phyloP scores from a whole-genome alignment of 2,329 filamentous ascomycete species.

The Epichloe sp. region DNA sequence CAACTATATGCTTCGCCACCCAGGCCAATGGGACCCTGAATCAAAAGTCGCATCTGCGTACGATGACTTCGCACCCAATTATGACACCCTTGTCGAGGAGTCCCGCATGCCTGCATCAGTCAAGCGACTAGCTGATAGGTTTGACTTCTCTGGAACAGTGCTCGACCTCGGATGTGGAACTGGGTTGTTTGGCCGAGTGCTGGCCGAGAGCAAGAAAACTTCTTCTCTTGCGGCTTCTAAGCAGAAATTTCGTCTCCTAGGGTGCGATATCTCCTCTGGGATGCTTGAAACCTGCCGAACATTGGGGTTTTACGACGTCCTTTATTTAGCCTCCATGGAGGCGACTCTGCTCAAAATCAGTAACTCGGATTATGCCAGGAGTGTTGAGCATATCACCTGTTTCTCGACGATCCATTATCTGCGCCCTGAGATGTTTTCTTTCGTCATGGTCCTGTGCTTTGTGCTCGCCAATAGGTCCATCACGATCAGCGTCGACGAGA shows the following conservation, averaged over 20 bases:
- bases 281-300: background rate
- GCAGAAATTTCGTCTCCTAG: background rate
- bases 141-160: background rate
- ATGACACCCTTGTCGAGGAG: accelerated
- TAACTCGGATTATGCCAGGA: background rate
- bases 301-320: background rate
- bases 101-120: background rate
- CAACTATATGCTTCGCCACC: background rate
- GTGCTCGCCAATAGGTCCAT: background rate
- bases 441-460: background rate
- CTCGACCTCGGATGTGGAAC: background rate
- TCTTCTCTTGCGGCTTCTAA: background rate
- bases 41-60: background rate
- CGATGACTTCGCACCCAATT: background rate
- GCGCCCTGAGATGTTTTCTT: background rate
- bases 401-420: background rate
- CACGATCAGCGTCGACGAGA: conserved; percentile 1
- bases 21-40: background rate
- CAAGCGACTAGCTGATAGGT: background rate
- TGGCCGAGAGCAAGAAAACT: background rate
- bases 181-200: background rate
- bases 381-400: background rate
- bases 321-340: background rate
- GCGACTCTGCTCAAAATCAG: background rate
- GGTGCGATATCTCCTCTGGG: background rate